A percentile compares a stretch with the other conserved stretches of the same genome.
These are phyloP conservation scores for Botrytis deweyae DNA, from an alignment of 2,329 filamentous ascomycete species.

Conservation along the genomic window DNA sequence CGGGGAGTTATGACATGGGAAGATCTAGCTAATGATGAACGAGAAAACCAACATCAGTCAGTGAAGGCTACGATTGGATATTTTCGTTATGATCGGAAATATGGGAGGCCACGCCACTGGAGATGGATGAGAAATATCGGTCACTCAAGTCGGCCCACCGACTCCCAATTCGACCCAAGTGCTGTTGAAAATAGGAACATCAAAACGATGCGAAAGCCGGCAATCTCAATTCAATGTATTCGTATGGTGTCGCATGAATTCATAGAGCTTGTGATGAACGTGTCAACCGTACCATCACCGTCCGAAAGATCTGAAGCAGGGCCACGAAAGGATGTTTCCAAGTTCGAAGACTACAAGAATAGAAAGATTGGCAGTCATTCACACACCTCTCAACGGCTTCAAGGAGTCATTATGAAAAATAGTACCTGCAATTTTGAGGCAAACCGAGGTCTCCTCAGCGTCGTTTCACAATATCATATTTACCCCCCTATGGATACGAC, in stretches of 20 bases:
- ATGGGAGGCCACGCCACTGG: neutral
- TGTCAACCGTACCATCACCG: slow-evolving; percentile 20
- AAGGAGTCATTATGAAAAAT: neutral
- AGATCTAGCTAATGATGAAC: neutral
- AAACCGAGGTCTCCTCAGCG: slow-evolving; percentile 33
- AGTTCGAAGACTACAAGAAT: neutral
- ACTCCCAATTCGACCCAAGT: slow-evolving; percentile 4
- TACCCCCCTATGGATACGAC: neutral
- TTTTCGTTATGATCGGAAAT: neutral
- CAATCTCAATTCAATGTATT: neutral
- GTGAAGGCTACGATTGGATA: neutral
- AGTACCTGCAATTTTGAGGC: slow-evolving; percentile 26
- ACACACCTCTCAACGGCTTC: neutral
- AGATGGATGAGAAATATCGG: neutral
- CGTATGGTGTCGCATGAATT: slow-evolving; percentile 24
- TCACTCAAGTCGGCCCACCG: neutral
- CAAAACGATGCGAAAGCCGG: slow-evolving; percentile 1
- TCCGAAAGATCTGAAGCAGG: slow-evolving; percentile 10
- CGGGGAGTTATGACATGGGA: slow-evolving; percentile 3
- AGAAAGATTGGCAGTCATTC: neutral
- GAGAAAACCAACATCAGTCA: neutral
- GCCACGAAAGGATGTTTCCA: slow-evolving; percentile 2
- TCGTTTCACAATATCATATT: slow-evolving; percentile 31
- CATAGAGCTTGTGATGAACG: slow-evolving; percentile 28
- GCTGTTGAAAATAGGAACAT: neutral